Evolutionary conservation across 345 rosid genomes (phyloP), one percentile per base, ranked within the genome.

Genomic region (Linum usitatissimum): DNA sequence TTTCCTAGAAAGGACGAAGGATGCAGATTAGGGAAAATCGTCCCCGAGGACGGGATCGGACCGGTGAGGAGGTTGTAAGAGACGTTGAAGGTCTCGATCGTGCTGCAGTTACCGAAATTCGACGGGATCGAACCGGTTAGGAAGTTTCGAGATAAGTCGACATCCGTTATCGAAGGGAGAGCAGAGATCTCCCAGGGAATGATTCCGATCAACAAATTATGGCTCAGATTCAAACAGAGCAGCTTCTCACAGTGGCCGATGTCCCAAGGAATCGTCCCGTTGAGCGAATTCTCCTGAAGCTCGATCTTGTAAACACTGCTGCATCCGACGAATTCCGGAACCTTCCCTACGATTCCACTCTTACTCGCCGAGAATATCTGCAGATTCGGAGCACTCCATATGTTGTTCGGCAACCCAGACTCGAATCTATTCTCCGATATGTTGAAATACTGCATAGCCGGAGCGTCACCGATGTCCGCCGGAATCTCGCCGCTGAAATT

Each of bases 161-260:
- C 77, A 60, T 77, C 87, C 2, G 95, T 78, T 45, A 94, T 85
- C 0, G 81, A 73, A 0, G 89, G 95, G 60, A 94, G 83, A 3
- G 78, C 60, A 0, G 99, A 90, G 3, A 94, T 86, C 66, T 90
- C 91, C 90, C 83, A 75, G 0, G 97, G 97, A 17, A 94, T 94
- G 19, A 82, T 82, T 0, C 96, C 99, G 8, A 83, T 61, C 36
- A 94, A 83, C 42, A 78, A 76, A 65, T 94, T 94, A 53, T 73
- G 67, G 71, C 99, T 88, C 53, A 90, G 68, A 65, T 90, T 84
- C 60, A 94, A 77, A 17, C 39, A 39, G 60, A 86, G 65, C 17
- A 90, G 97, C 92, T 83, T 94, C 76, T 74, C 86, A 54, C 99
- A 94, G 53, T 83, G 97, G 45, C 81, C 83, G 18, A 94, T 81